A percentile compares a stretch with the other conserved stretches of the same genome.
These are phyloP conservation scores for Clonostachys rosea DNA, from an alignment of 2,329 filamentous ascomycete genomes.

Conservation along the genomic window DNA sequence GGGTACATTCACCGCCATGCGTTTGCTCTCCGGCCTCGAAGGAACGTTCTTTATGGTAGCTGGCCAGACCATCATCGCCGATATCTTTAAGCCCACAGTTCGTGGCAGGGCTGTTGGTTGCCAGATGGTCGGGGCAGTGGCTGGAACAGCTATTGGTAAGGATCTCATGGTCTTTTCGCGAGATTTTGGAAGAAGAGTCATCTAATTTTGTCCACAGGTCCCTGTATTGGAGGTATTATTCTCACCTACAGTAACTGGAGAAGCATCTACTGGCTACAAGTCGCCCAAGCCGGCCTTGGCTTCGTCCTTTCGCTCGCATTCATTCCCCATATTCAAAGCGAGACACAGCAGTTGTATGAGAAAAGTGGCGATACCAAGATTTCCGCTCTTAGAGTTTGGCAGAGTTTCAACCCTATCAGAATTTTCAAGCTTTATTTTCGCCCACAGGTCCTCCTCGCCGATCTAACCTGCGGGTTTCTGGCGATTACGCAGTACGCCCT, in stretches of 20 bases:
- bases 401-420: slow-evolving; percentile 13
- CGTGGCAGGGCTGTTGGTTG: slow-evolving; percentile 5
- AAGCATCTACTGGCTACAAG: slow-evolving; percentile 13
- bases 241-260: slow-evolving; percentile 16
- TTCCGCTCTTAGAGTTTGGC: background rate
- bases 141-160: slow-evolving; percentile 5
- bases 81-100: slow-evolving; percentile 4
- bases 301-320: slow-evolving; percentile 13
- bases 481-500: slow-evolving; percentile 40
- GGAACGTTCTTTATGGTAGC: slow-evolving; percentile 8
- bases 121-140: slow-evolving; percentile 3
- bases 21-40: slow-evolving; percentile 4
- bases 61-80: slow-evolving; percentile 7
- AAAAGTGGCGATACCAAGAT: background rate
- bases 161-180: background rate
- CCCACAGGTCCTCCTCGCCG: slow-evolving; percentile 11
- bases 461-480: slow-evolving; percentile 13
- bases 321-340: slow-evolving; percentile 9
- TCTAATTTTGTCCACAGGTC: background rate
- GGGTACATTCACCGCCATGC: slow-evolving; percentile 5
- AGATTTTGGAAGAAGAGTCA: background rate
- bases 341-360: slow-evolving; percentile 3
- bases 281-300: slow-evolving; percentile 14
- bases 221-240: slow-evolving; percentile 13
- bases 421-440: slow-evolving; percentile 14